Evolutionary conservation across 108 stramenopile species (phyloP).

Genomic region (Conticribra weissflogii): DNA sequence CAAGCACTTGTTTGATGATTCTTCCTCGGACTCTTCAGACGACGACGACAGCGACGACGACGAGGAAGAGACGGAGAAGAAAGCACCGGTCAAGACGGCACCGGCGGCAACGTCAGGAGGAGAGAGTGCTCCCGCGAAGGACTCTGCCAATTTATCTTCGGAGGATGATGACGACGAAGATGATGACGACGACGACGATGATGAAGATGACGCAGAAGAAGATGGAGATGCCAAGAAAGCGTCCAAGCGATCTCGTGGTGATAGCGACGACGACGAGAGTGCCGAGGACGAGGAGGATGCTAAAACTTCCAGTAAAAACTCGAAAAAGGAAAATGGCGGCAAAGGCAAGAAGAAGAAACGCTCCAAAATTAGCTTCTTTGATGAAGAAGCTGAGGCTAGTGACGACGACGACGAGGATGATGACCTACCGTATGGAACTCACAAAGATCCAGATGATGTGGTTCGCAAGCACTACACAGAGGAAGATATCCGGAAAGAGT

Average conservation of each 20-base stretch:
- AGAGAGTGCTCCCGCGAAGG: neutral
- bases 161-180: slow-evolving; percentile 58
- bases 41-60: slow-evolving; percentile 31
- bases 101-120: neutral
- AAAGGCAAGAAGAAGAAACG: slow-evolving; percentile 52
- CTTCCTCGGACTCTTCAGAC: slow-evolving; percentile 49
- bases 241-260: neutral
- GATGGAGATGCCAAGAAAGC: slow-evolving; percentile 21
- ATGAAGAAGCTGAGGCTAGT: slow-evolving; percentile 88
- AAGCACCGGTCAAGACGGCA: neutral
- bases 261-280: neutral
- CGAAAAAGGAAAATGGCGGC: neutral
- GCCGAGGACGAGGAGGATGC: slow-evolving; percentile 17
- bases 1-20: slow-evolving; percentile 33
- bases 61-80: slow-evolving; percentile 3
- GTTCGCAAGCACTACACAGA: slow-evolving; percentile 74
- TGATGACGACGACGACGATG: slow-evolving; percentile 69
- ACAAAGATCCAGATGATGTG: slow-evolving; percentile 74
- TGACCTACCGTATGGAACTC: slow-evolving; percentile 46
- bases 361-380: slow-evolving; percentile 77
- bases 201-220: slow-evolving; percentile 53
- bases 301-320: neutral
- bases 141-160: slow-evolving; percentile 43
- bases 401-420: slow-evolving; percentile 88
- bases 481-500: slow-evolving; percentile 75